A percentile compares a stretch with the other conserved stretches of the same genome.
Evolutionary conservation across 1,284 basidiomycete genomes (phyloP).

Genomic region (Rhodotorula sp.): DNA sequence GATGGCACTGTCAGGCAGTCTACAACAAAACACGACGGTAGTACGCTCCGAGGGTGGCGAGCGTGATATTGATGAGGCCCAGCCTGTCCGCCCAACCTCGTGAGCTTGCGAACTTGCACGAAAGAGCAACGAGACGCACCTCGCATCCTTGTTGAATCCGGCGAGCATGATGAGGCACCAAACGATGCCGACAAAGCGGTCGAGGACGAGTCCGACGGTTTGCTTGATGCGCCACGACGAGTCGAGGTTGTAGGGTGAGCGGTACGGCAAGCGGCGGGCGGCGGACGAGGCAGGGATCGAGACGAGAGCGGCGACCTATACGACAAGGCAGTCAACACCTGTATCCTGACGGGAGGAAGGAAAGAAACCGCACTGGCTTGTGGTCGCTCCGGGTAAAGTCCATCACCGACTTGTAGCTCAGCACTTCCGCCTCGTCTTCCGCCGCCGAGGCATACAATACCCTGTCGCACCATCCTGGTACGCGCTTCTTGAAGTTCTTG

Average conservation of each 20-base stretch:
- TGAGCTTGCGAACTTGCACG: too few relatives aligned
- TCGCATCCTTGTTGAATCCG: slow-evolving; percentile 65
- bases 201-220: slow-evolving; percentile 63
- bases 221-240: slow-evolving; percentile 58
- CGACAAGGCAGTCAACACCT: slow-evolving; percentile 53
- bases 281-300: slow-evolving; percentile 56
- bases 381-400: slow-evolving; percentile 29
- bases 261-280: slow-evolving; percentile 54
- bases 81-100: not conserved
- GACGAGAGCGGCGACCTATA: slow-evolving; percentile 72
- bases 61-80: slow-evolving; percentile 21
- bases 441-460: slow-evolving; percentile 81
- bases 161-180: slow-evolving; percentile 71
- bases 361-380: slow-evolving; percentile 28
- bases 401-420: slow-evolving; percentile 21
- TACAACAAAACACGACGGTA: slow-evolving; percentile 6
- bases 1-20: not conserved
- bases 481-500: slow-evolving; percentile 60
- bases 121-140: slow-evolving; percentile 16
- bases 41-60: not conserved
- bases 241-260: slow-evolving; percentile 43
- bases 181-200: slow-evolving; percentile 67
- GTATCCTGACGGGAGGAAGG: not conserved
- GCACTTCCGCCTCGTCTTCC: slow-evolving; percentile 22
- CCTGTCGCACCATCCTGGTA: slow-evolving; percentile 92